Evolutionary conservation across 148 eudicot species (phyloP).

Genomic region (Vaccinium vitisidaea): DNA sequence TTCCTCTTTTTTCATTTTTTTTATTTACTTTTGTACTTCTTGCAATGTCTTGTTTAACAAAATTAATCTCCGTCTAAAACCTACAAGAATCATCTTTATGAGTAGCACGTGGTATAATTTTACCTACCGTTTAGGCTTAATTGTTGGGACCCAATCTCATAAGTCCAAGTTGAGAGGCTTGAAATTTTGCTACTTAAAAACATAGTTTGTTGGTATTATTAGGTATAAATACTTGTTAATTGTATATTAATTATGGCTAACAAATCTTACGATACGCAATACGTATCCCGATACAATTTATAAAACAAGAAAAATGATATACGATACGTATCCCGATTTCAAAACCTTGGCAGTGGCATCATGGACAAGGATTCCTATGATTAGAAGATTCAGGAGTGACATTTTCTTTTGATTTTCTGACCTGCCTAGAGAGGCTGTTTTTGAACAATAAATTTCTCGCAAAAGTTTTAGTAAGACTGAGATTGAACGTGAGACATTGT

Average conservation of each 20-base stretch:
- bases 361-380: neutral
- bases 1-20: neutral
- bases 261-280: too few relatives aligned
- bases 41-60: neutral
- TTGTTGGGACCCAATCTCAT: neutral
- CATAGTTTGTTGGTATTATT: too few relatives aligned
- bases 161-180: too few relatives aligned
- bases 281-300: too few relatives aligned
- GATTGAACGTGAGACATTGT: neutral
- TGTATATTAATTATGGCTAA: too few relatives aligned
- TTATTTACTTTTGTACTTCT: neutral
- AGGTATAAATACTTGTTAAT: too few relatives aligned
- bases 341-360: neutral
- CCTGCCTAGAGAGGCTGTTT: neutral
- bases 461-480: neutral
- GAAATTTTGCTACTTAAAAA: too few relatives aligned
- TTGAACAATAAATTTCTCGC: neutral
- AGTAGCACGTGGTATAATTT: neutral
- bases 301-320: too few relatives aligned
- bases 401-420: neutral
- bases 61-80: neutral
- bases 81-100: neutral
- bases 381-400: neutral
- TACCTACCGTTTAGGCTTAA: neutral
- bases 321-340: too few relatives aligned